These are phyloP conservation scores for Flueggea neowawraea DNA, from an alignment of 441 rosid species.

Conservation along the genomic window DNA sequence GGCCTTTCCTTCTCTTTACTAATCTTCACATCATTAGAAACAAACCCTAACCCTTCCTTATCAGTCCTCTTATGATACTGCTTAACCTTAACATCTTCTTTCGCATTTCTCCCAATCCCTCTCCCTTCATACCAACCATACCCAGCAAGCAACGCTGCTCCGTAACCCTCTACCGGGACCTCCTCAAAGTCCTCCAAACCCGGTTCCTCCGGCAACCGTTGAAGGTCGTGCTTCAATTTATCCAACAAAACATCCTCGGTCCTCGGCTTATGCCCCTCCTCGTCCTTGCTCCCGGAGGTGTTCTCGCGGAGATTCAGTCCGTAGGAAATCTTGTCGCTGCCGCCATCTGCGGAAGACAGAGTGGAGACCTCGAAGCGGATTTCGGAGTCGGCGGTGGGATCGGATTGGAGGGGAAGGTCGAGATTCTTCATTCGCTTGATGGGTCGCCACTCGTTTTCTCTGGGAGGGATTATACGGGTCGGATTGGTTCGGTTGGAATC, in stretches of 20 bases:
- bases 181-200: slow-evolving; percentile 62
- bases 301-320: slow-evolving; percentile 59
- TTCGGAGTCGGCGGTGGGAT: slow-evolving; percentile 28
- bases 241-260: slow-evolving; percentile 41
- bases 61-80: slow-evolving; percentile 41
- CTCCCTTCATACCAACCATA: slow-evolving; percentile 84
- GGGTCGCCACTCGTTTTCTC: slow-evolving; percentile 58
- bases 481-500: slow-evolving; percentile 13
- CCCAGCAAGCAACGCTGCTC: slow-evolving; percentile 70
- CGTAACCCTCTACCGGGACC: slow-evolving; percentile 72
- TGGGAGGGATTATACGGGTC: slow-evolving; percentile 57
- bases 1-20: background rate
- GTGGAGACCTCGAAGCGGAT: slow-evolving; percentile 52
- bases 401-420: slow-evolving; percentile 44
- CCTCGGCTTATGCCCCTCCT: slow-evolving; percentile 11
- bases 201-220: slow-evolving; percentile 58
- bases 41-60: slow-evolving; percentile 64
- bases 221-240: slow-evolving; percentile 46
- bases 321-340: slow-evolving; percentile 29
- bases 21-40: slow-evolving; percentile 4
- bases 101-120: slow-evolving; percentile 71
- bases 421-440: slow-evolving; percentile 77
- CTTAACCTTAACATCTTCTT: slow-evolving; percentile 55
- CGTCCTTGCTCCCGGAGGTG: background rate
- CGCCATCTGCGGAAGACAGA: slow-evolving; percentile 18